Evolutionary conservation across 2,329 filamentous ascomycete genomes (phyloP).

Genomic region (Paraphoma sp.): DNA sequence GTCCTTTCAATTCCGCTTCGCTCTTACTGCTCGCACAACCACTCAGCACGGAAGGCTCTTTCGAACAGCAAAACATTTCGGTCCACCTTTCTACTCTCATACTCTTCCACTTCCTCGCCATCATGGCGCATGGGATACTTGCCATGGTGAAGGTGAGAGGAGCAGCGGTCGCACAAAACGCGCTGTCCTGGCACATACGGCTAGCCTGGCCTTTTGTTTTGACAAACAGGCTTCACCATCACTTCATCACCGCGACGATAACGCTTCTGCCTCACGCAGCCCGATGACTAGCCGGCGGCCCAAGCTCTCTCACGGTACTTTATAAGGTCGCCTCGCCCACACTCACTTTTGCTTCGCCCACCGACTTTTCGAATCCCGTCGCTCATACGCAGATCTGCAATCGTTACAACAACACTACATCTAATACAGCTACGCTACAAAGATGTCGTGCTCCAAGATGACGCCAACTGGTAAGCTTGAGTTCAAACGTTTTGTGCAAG

Average conservation of each 20-base stretch:
- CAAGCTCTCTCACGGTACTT: conserved; percentile 5
- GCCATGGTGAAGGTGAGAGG: conserved; percentile 6
- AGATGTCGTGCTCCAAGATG: background rate
- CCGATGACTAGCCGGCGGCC: conserved; percentile 1
- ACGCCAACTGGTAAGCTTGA: background rate
- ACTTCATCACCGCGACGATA: conserved; percentile 1
- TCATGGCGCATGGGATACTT: background rate
- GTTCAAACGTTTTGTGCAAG: too few relatives aligned
- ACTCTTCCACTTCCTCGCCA: conserved; percentile 11
- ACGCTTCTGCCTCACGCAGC: conserved; percentile 1
- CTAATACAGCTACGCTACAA: background rate
- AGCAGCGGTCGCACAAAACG: conserved; percentile 5
- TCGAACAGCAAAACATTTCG: background rate
- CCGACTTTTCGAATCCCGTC: too few relatives aligned
- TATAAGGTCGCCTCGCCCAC: conserved; percentile 1
- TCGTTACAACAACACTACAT: background rate
- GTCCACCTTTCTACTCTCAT: conserved; percentile 7
- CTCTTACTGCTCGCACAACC: conserved; percentile 2
- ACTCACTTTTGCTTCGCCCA: background rate
- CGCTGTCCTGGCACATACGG: background rate
- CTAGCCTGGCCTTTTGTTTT: conserved; percentile 4
- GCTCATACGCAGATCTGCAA: background rate
- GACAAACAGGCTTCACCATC: conserved; percentile 10
- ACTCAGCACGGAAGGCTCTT: conserved; percentile 1
- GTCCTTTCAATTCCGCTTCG: background rate